Conservation (phyloP, 768 basidiomycete species). For the Tulasnella sp. region DNA sequence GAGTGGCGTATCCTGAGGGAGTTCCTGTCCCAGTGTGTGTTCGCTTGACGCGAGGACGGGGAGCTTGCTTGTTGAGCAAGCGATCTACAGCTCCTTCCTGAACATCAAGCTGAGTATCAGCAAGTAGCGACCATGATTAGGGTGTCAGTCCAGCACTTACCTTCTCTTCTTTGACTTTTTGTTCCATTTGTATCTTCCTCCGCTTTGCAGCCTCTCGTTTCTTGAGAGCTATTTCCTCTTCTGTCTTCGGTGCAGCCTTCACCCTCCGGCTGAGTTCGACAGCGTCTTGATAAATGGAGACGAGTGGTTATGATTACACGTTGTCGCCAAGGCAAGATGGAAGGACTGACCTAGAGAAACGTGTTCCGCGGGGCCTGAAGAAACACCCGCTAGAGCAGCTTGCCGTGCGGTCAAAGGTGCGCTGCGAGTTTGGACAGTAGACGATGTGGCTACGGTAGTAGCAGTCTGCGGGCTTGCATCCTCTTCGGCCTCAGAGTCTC, state of each 20-base stretch:
- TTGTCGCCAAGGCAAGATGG: neutral
- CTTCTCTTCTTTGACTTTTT: conserved; percentile 14
- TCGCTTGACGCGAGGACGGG: conserved; percentile 12
- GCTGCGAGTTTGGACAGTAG: neutral
- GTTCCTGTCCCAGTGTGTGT: conserved; percentile 1
- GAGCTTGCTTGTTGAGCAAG: conserved; percentile 15
- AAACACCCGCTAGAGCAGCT: conserved; percentile 11
- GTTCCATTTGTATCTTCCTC: conserved; percentile 8
- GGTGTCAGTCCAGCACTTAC: neutral
- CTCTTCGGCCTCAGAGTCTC: neutral
- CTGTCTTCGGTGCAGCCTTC: conserved; percentile 8
- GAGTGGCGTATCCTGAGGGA: conserved; percentile 5
- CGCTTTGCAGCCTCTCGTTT: conserved; percentile 9
- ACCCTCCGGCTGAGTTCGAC: neutral
- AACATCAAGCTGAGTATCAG: no score
- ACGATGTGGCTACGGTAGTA: neutral
- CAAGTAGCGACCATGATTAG: neutral
- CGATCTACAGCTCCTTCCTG: conserved; percentile 14
- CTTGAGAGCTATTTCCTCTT: conserved; percentile 10
- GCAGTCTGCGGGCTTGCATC: neutral
- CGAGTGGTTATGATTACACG: neutral
- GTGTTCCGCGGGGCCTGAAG: neutral
- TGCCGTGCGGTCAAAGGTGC: conserved; percentile 12
- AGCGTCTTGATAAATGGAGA: conserved; percentile 1
- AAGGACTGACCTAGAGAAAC: conserved; percentile 7